Evolutionary conservation across 2,329 filamentous ascomycete species (phyloP), one percentile per base, ranked within the genome.

Genomic region (Penicillium palitans): DNA sequence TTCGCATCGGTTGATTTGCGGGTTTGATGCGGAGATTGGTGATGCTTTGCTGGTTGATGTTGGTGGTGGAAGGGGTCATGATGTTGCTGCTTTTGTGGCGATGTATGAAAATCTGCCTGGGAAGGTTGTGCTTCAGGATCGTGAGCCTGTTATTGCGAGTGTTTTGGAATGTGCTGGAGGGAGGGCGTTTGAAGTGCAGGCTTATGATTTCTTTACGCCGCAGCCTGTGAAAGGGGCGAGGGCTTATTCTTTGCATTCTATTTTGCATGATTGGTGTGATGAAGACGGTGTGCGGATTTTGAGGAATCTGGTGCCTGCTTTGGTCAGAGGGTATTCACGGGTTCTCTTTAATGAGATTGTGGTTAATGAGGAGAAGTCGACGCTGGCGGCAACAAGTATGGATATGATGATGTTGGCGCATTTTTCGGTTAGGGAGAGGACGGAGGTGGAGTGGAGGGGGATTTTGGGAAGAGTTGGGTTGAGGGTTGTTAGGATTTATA

Each of bases 301-400:
- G 41, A 15, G 17, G 13, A 25, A 44, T n/a, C 13, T 44, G 24
- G 21, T 44, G 13, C 21, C 41, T 25, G 41, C 41, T 44, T 27
- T 44, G 24, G 41, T 27, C 2, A 44, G 24, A 24, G 24, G 24
- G 6, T 27, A 27, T 44, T 44, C 24, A 3, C 8, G 41, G 24
- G 41, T 44, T 27, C 41, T 44, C 13, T 10, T 44, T 8, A n/a
- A 27, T 44, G 41, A 27, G 41, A 27, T 44, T 27, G 24, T 47
- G 9, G 8, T 45, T 12, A 45, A 8, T 66, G n/a, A 78, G 59
- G 13, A 58, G 6, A 45, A 27, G 24, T 4, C 24, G 9, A 45
- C 15, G 24, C 24, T 45, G 8, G 41, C 41, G 15, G 24, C 24
- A 1, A 27, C 41, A 15, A 29, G 25, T 29, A 45, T 29, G 42